Percentiles rank a stretch among this genome's conserved stretches.
Evolutionary conservation across 1,284 basidiomycete genomes (phyloP).

Genomic region (Boletus sp.): DNA sequence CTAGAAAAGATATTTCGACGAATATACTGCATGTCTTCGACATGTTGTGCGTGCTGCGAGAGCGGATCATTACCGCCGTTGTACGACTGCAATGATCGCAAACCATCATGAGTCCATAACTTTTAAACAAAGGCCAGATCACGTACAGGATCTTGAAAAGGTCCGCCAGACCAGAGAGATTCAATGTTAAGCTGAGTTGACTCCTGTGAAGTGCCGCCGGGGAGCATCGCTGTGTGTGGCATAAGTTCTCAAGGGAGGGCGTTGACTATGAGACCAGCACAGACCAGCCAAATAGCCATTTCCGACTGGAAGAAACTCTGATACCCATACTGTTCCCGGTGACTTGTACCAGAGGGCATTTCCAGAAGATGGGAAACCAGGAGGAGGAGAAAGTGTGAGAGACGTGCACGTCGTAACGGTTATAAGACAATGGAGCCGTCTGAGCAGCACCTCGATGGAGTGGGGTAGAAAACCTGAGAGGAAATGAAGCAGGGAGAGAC

Average conservation of each 20-base stretch:
- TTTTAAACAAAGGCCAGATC: not conserved
- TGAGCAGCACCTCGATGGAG: conserved; percentile 18
- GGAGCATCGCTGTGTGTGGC: conserved; percentile 51
- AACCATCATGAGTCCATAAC: conserved; percentile 2
- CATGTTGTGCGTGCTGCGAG: conserved; percentile 42
- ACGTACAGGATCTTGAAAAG: conserved; percentile 59
- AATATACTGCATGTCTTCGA: conserved; percentile 48
- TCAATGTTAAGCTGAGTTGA: conserved; percentile 68
- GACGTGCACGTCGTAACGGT: conserved; percentile 19
- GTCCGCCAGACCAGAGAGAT: conserved; percentile 71
- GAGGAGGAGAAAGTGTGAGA: conserved; percentile 33
- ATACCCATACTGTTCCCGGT: conserved; percentile 52
- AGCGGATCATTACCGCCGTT: conserved; percentile 66
- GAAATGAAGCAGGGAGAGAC: conserved; percentile 11
- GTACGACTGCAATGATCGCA: conserved; percentile 42
- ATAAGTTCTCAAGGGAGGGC: not conserved
- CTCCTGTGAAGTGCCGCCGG: conserved; percentile 58
- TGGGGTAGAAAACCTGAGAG: conserved; percentile 21
- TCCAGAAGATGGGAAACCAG: conserved; percentile 62
- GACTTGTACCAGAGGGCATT: conserved; percentile 68
- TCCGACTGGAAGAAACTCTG: conserved; percentile 62
- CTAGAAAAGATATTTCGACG: conserved; percentile 57
- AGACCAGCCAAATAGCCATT: conserved; percentile 70
- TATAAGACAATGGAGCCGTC: conserved; percentile 24
- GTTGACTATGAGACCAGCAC: not conserved